Percentiles rank a stretch among this genome's conserved stretches.
phyloP scores from a whole-genome alignment of 306 rosid species.

The Spatholobus suberectus region DNA sequence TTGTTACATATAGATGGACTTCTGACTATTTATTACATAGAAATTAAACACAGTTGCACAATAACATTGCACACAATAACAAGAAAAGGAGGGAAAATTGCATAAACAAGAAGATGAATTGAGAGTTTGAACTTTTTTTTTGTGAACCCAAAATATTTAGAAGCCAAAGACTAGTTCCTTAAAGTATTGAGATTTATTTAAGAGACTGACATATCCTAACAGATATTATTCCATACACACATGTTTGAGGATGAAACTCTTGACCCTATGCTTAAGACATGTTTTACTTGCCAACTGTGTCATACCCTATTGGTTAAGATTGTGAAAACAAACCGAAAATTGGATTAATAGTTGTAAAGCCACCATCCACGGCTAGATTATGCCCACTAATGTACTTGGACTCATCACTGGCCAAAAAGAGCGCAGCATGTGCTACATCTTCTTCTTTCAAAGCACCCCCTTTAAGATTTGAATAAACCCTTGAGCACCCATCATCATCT shows the following conservation, averaged over 20 bases:
- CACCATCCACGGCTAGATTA: slow-evolving; percentile 46
- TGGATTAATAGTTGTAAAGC: slow-evolving; percentile 42
- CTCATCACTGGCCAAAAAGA: slow-evolving; percentile 48
- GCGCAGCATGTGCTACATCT: slow-evolving; percentile 42
- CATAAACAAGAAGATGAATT: background rate
- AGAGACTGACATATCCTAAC: too few species aligned
- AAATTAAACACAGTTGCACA: background rate
- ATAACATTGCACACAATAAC: background rate
- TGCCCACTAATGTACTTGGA: slow-evolving; percentile 45
- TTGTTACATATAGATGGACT: background rate
- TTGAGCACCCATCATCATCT: slow-evolving; percentile 20
- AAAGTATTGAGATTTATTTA: too few species aligned
- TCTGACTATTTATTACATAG: background rate
- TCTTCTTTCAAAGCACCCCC: slow-evolving; percentile 37
- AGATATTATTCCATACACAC: too few species aligned
- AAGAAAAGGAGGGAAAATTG: background rate
- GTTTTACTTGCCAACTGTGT: too few species aligned
- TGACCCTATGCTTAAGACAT: too few species aligned
- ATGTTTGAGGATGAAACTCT: too few species aligned
- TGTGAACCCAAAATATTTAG: too few species aligned
- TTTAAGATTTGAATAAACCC: slow-evolving; percentile 40
- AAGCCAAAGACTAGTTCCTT: too few species aligned
- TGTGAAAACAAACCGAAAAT: slow-evolving; percentile 42
- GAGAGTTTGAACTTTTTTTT: background rate
- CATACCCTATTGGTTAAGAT: too few species aligned